Base-by-base conservation (phyloP, 202 grass and related monocot species). In the Musa balbisiana region DNA sequence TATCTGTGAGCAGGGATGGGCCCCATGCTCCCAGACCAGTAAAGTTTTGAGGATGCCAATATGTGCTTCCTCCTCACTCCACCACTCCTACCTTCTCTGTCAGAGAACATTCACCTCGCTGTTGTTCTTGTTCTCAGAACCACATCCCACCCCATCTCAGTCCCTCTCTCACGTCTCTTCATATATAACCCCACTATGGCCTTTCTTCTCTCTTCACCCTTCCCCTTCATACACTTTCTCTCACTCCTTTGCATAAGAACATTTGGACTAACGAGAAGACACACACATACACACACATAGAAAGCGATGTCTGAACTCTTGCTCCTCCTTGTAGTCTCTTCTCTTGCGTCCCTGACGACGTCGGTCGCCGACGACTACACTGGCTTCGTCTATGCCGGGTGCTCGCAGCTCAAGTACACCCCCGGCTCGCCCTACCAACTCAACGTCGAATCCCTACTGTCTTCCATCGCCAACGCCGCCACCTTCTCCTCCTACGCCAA, bases 321-420 rank as follows among this genome's bases (percentile, higher is more conserved):
- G 19, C 66, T 67, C 4, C 6, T 82, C 26, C 62, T 86, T 23
- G 14, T 80, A 13, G 70, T 78, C 78, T 11, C 69, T 27, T 52
- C 43, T 10, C n/a, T 21, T 20, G 43, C 24, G 16, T 6, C 17
- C 56, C 56, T 3, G 65, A 24, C 24, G 22, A 53, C 52, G 51
- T 1, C 53, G 11, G 72, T 76, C 1, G 75, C 52, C 25, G 90
- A 84, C 27, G 86, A 91, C 80, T 83, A 80, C 77, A 84, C 83
- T 19, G 86, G 80, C 58, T 92, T 94, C 77, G 81, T 98, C 78
- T 98, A 98, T 64, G 87, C 91, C 16, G 94, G 91, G 14, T 98
- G 94, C 88, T 94, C 91, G 58, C 84, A 91, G 81, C 77, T 73
- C 12, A 89, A 81, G 67, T 94, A 94, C 72, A 64, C 58, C 53